phyloP scores from a whole-genome alignment of 2,329 filamentous ascomycete genomes.

The Purpureocillium takamizusanense region DNA sequence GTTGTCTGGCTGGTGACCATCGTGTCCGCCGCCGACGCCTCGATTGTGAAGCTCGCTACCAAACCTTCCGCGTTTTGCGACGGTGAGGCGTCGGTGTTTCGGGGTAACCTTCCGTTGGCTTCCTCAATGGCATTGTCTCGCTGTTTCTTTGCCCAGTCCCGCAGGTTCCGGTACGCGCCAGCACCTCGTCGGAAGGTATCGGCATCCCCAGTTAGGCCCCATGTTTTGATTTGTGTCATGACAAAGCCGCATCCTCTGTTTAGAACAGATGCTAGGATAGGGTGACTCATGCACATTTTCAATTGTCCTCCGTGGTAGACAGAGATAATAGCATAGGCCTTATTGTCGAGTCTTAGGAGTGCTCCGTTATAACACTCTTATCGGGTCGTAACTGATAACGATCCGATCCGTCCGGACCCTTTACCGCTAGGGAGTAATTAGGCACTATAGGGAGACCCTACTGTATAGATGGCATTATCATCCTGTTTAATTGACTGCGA shows the following conservation, averaged over 20 bases:
- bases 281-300: conserved; percentile 4
- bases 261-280: neutral
- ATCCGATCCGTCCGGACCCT: conserved; percentile 22
- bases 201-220: neutral
- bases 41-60: too few relatives aligned
- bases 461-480: conserved; percentile 23
- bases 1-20: too few relatives aligned
- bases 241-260: neutral
- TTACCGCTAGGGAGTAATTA: conserved; percentile 30
- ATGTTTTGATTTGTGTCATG: neutral
- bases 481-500: conserved; percentile 6
- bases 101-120: too few relatives aligned
- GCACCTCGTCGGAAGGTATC: neutral
- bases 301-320: neutral
- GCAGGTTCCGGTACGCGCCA: too few relatives aligned
- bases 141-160: too few relatives aligned
- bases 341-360: conserved; percentile 2
- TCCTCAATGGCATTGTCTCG: too few relatives aligned
- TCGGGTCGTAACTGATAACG: conserved; percentile 14
- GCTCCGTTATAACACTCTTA: conserved; percentile 28
- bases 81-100: too few relatives aligned
- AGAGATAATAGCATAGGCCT: conserved; percentile 1
- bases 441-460: conserved; percentile 20
- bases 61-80: too few relatives aligned
- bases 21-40: too few relatives aligned